Percentiles rank a stretch among this genome's conserved stretches.
Evolutionary conservation across 2,329 filamentous ascomycete genomes (phyloP).

Genomic region (Diaporthe citrichinensis): DNA sequence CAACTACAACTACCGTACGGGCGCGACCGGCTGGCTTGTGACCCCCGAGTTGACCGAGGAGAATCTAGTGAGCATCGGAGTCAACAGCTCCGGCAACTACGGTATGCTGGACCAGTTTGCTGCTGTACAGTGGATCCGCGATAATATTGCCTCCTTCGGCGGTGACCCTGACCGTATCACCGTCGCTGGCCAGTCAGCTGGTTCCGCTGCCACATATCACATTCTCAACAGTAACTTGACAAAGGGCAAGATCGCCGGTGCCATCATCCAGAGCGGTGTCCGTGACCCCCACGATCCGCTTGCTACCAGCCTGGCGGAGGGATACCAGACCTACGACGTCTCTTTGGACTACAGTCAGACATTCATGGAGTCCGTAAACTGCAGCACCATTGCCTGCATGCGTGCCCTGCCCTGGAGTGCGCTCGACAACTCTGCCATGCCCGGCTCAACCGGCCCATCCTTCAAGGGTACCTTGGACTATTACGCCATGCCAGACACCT

Average conservation of each 20-base stretch:
- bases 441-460: conserved; percentile 31
- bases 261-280: conserved; percentile 48
- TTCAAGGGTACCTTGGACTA: conserved; percentile 40
- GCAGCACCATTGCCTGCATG: conserved; percentile 43
- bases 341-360: conserved; percentile 37
- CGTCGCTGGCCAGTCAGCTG: conserved; percentile 44
- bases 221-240: conserved; percentile 48
- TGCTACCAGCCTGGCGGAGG: conserved; percentile 43
- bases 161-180: conserved; percentile 54
- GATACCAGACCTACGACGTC: conserved; percentile 42
- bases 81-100: conserved; percentile 58
- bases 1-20: conserved; percentile 74
- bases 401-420: conserved; percentile 41
- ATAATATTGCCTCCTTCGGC: conserved; percentile 60
- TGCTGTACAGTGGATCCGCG: conserved; percentile 63
- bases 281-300: conserved; percentile 47
- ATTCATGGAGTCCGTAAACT: conserved; percentile 42
- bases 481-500: conserved; percentile 47
- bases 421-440: conserved; percentile 37
- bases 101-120: conserved; percentile 65
- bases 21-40: conserved; percentile 70
- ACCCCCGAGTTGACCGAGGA: conserved; percentile 43
- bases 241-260: conserved; percentile 46
- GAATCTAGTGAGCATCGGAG: conserved; percentile 38
- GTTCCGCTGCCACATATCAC: conserved; percentile 44